These are phyloP conservation scores for Arabidopsis suecica DNA, from an alignment of 345 rosid species.

Conservation along the genomic window DNA sequence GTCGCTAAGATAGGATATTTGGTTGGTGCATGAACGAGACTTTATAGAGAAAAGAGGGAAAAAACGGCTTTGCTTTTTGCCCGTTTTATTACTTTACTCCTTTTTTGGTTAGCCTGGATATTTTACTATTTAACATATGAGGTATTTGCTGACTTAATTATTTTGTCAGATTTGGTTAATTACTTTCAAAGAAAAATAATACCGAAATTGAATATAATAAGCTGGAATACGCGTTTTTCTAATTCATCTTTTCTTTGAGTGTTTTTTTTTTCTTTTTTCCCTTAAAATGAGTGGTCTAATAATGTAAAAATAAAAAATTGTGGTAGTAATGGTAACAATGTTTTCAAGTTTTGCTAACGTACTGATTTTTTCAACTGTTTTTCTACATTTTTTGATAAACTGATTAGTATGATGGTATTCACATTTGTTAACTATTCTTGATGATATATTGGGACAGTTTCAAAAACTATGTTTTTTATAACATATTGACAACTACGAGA, in stretches of 20 bases:
- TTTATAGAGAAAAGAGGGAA: constrained; percentile 37
- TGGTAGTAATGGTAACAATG: not conserved
- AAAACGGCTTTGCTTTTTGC: constrained; percentile 36
- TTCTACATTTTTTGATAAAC: not conserved
- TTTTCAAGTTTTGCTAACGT: not conserved
- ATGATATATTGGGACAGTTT: too few species aligned
- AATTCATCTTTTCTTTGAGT: constrained; percentile 4
- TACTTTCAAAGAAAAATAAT: constrained; percentile 13
- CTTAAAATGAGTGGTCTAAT: not conserved
- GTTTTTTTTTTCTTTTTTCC: not conserved
- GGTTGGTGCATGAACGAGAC: constrained; percentile 35
- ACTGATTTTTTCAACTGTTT: not conserved
- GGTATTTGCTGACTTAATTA: constrained; percentile 25
- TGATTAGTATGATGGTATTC: not conserved
- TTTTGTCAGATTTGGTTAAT: constrained; percentile 23
- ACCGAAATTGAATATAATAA: not conserved
- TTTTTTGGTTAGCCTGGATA: not conserved
- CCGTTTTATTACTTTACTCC: constrained; percentile 19
- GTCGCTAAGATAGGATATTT: constrained; percentile 14
- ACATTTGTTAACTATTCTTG: too few species aligned
- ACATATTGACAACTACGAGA: too few species aligned
- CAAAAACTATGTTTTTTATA: too few species aligned
- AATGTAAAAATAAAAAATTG: not conserved
- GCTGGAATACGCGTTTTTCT: constrained; percentile 23
- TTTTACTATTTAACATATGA: constrained; percentile 15